A percentile compares a stretch with the other conserved stretches of the same genome.
Conservation (phyloP, 176 grass and related monocot species). For the Melocanna baccifera region DNA sequence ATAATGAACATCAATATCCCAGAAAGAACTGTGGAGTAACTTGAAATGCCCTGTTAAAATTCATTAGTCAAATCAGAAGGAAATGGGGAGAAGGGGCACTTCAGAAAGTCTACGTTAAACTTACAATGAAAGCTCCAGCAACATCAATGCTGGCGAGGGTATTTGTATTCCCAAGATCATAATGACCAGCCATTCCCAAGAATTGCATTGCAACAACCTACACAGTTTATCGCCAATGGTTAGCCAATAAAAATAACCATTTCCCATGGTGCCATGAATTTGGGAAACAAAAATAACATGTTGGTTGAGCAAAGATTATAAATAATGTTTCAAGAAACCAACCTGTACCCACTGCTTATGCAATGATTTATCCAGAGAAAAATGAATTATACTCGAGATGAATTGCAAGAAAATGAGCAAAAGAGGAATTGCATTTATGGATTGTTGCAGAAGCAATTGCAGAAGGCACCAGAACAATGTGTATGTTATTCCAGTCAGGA, state of each 20-base stretch:
- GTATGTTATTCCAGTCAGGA: slow-evolving; percentile 71
- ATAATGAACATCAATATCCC: slow-evolving; percentile 86
- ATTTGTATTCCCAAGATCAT: slow-evolving; percentile 93
- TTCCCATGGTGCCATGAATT: neutral
- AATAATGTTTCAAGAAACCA: slow-evolving; percentile 28
- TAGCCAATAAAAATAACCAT: slow-evolving; percentile 18
- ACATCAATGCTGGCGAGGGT: slow-evolving; percentile 90
- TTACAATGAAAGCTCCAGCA: slow-evolving; percentile 92
- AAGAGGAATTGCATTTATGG: slow-evolving; percentile 80
- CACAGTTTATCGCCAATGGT: neutral
- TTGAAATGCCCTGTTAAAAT: slow-evolving; percentile 76
- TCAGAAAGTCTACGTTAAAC: slow-evolving; percentile 18
- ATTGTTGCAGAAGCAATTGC: slow-evolving; percentile 80
- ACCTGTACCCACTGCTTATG: slow-evolving; percentile 78
- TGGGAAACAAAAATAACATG: slow-evolving; percentile 1
- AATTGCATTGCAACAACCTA: slow-evolving; percentile 78
- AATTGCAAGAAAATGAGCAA: slow-evolving; percentile 76
- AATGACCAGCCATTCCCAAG: slow-evolving; percentile 74
- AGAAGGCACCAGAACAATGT: slow-evolving; percentile 81
- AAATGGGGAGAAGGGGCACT: neutral
- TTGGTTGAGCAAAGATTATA: neutral
- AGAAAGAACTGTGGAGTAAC: slow-evolving; percentile 69
- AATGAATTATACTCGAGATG: slow-evolving; percentile 54
- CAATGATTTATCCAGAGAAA: slow-evolving; percentile 49
- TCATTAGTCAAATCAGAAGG: slow-evolving; percentile 27